Percentiles rank a stretch among this genome's conserved stretches.
Conservation (phyloP, 768 basidiomycete genomes). For the Russula virescens region DNA sequence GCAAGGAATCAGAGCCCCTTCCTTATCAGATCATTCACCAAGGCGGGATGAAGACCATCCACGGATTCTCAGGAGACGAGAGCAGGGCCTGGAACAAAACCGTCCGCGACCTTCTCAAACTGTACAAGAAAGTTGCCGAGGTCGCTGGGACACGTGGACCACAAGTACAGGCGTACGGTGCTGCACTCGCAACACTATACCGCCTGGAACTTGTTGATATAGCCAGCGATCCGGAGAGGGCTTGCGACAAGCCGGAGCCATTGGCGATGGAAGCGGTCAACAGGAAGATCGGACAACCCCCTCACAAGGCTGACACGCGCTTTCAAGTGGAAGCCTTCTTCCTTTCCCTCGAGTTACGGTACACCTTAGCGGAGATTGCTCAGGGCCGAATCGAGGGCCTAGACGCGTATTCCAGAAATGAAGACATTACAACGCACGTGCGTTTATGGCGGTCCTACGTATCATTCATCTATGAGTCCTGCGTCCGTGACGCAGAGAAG, state of each 20-base stretch:
- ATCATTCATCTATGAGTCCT: conserved; percentile 28
- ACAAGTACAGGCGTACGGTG: conserved; percentile 33
- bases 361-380: conserved; percentile 32
- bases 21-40: conserved; percentile 6
- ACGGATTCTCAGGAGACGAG: conserved; percentile 25
- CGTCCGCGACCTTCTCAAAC: conserved; percentile 23
- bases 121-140: conserved; percentile 27
- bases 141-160: conserved; percentile 30
- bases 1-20: conserved; percentile 25
- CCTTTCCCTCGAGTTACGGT: conserved; percentile 34
- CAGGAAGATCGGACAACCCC: conserved; percentile 32
- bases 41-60: conserved; percentile 20
- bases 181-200: conserved; percentile 33
- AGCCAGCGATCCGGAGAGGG: conserved; percentile 22
- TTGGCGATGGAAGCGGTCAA: conserved; percentile 29
- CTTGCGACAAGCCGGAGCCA: conserved; percentile 27
- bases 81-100: conserved; percentile 27
- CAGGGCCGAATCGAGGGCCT: conserved; percentile 25
- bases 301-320: conserved; percentile 33
- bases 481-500: conserved; percentile 28
- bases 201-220: conserved; percentile 28
- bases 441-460: conserved; percentile 26
- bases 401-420: neutral
- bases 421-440: conserved; percentile 13
- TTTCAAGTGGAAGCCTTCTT: conserved; percentile 34